These are phyloP conservation scores for Pisolithus tinctorius DNA, from an alignment of 768 basidiomycete species.

Conservation along the genomic window DNA sequence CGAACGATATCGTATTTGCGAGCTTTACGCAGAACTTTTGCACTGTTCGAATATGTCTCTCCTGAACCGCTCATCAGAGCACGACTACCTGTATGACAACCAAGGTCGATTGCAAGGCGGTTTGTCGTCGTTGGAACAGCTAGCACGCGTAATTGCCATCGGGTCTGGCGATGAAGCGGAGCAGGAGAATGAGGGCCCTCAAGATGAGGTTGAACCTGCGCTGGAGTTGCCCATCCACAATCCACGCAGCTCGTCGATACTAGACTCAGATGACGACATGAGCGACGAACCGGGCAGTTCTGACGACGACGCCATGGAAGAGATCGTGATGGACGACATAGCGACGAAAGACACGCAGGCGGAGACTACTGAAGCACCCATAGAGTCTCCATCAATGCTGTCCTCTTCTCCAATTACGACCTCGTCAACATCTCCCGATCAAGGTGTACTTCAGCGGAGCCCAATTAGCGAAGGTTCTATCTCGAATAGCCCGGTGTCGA, in stretches of 20 bases:
- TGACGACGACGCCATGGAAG: slow-evolving; percentile 78
- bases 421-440: slow-evolving; percentile 24
- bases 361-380: slow-evolving; percentile 22
- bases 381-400: slow-evolving; percentile 26
- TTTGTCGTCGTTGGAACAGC: slow-evolving; percentile 71
- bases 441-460: slow-evolving; percentile 20
- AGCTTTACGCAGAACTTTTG: slow-evolving; percentile 91
- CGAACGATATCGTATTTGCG: slow-evolving; percentile 93
- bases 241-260: slow-evolving; percentile 41
- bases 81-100: slow-evolving; percentile 65
- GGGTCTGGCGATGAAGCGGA: slow-evolving; percentile 49
- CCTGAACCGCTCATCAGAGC: slow-evolving; percentile 72
- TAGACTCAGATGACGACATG: slow-evolving; percentile 77
- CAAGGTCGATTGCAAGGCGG: slow-evolving; percentile 89
- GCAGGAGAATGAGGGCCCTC: slow-evolving; percentile 53
- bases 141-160: slow-evolving; percentile 77
- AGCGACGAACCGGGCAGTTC: slow-evolving; percentile 68
- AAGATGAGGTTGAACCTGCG: slow-evolving; percentile 52
- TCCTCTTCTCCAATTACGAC: slow-evolving; percentile 25
- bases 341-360: slow-evolving; percentile 29
- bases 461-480: slow-evolving; percentile 21
- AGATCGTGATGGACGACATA: slow-evolving; percentile 72
- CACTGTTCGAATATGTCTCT: slow-evolving; percentile 99
- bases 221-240: slow-evolving; percentile 63
- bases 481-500: slow-evolving; percentile 22